Evolutionary conservation across 768 basidiomycete genomes (phyloP).

Genomic region (Leucogyrophana mollusca): DNA sequence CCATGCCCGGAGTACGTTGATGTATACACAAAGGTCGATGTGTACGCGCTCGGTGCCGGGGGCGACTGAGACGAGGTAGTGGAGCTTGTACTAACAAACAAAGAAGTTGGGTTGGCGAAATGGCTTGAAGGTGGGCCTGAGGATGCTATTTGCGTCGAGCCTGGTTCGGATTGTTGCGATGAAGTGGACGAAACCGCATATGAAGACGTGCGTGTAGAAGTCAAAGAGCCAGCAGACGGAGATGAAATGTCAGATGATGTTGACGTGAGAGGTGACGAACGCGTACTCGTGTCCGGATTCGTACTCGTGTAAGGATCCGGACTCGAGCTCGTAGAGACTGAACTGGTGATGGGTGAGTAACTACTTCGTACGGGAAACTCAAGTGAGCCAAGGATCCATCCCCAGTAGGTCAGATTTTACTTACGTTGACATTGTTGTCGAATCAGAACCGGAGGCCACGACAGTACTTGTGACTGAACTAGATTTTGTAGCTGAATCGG

Average conservation of each 20-base stretch:
- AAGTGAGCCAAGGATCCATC: no score
- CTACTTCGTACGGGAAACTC: no score
- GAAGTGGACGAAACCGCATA: background rate
- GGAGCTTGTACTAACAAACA: slow-evolving; percentile 14
- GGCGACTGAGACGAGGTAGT: background rate
- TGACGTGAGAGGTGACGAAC: slow-evolving; percentile 3
- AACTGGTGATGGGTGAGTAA: no score
- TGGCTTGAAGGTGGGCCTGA: no score
- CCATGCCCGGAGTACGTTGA: slow-evolving; percentile 15
- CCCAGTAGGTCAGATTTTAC: no score
- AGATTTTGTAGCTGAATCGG: no score
- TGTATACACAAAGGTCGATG: slow-evolving; percentile 19
- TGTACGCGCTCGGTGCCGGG: background rate
- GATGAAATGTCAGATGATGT: slow-evolving; percentile 1
- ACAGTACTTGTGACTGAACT: no score
- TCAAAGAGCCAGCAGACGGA: background rate
- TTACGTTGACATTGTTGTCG: no score
- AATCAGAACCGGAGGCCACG: no score
- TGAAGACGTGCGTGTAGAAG: background rate
- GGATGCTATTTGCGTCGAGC: no score
- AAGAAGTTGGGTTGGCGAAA: slow-evolving; percentile 6
- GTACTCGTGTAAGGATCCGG: slow-evolving; percentile 8
- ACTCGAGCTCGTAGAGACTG: background rate
- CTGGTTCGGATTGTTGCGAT: background rate
- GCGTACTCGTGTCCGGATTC: slow-evolving; percentile 18